Evolutionary conservation across 2,329 filamentous ascomycete genomes (phyloP), one percentile per base, ranked within the genome.

Genomic region (Aspergillus sp.): DNA sequence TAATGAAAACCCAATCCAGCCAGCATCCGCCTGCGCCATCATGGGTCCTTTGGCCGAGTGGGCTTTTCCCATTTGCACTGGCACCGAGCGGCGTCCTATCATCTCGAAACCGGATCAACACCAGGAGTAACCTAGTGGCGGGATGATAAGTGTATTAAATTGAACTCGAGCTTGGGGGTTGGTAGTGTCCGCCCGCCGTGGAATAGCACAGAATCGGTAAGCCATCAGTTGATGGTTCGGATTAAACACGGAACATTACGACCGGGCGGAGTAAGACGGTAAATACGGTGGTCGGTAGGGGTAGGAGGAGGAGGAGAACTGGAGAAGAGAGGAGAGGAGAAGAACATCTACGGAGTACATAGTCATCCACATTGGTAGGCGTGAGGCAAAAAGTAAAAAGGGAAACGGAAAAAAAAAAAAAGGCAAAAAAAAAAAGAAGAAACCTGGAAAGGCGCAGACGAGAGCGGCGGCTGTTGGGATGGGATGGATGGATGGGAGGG

Each of bases 181-280:
- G 11, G 42, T 42, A 47, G 16, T 42, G 36, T 29, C 42, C 52
- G 52, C 22, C 32, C 45, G 45, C 45, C 47, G 54, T 51, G 26
- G 46, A 56, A 51, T 31, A 45, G 29, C 29, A 54, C 56, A 20
- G 52, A 55, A 54, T 55, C 26, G 52, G 56, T 55, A 51, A 50
- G 18, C 26, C 31, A 51, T 55, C 51, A 46, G 46, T 57, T 58
- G 45, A 58, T 58, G 56, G 52, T 51, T 54, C 52, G 52, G 56
- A 54, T 49, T 51, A 55, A 26, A 47, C 16, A 49, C 29, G 47
- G 56, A 51, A 46, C 50, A 54, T 58, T 58, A 58, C 56, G 32
- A 58, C 56, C 55, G 52, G 56, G 52, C 56, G 52, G 56, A 55
- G 56, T 55, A 32, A 46, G 52, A 52, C 56, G 52, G 56, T 54